phyloP scores from a whole-genome alignment of 2,329 filamentous ascomycete genomes.

The Fusarium papillatum region DNA sequence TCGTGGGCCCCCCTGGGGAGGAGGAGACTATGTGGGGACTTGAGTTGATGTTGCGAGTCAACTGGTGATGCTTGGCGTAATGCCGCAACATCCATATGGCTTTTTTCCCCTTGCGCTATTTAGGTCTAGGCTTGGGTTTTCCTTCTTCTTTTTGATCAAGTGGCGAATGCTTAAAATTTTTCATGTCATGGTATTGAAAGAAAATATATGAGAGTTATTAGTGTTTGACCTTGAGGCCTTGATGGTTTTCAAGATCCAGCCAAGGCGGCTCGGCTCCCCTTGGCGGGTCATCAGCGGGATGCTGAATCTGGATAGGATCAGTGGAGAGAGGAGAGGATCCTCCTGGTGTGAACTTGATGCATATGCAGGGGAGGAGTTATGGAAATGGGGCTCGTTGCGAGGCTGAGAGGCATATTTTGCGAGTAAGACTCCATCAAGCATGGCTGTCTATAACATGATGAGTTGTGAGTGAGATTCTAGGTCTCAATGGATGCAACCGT shows the following conservation, averaged over 20 bases:
- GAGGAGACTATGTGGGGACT: constrained; percentile 22
- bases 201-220: background rate
- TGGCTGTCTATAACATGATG: background rate
- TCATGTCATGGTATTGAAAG: background rate
- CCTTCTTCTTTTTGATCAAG: background rate
- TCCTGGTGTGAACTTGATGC: background rate
- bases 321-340: background rate
- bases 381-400: background rate
- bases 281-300: background rate
- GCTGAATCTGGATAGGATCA: constrained; percentile 2
- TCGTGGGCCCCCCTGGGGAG: background rate
- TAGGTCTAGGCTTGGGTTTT: constrained; percentile 9
- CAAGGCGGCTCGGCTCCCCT: background rate
- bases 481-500: background rate
- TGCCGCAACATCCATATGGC: constrained; percentile 24
- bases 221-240: background rate
- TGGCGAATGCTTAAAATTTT: background rate
- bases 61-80: constrained; percentile 22
- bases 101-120: constrained; percentile 12
- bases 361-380: background rate
- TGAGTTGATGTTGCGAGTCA: background rate
- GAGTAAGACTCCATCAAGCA: background rate
- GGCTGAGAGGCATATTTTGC: background rate
- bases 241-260: background rate
- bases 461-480: background rate